Evolutionary conservation across 306 rosid species (phyloP), one percentile per base, ranked within the genome.

Genomic region (Vachellia collinsii): DNA sequence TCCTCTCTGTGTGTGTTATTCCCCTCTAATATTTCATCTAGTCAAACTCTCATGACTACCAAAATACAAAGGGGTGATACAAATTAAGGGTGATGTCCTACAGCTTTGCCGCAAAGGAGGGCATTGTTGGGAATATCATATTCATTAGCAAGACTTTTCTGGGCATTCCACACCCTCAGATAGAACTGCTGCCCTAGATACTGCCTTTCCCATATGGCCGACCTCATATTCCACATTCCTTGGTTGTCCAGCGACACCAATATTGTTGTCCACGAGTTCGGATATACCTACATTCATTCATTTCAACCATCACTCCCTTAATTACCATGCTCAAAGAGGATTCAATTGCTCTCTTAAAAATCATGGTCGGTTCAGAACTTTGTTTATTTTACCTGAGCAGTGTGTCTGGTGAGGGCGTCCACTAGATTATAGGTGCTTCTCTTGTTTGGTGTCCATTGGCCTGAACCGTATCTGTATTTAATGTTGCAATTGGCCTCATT

Each of bases 201-300:
- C 73, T 95, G 98, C 65, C 96, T 88, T 79, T 95, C 99, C 99
- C 99, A 95, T 17, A 90, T 85, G 72, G 99, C 97, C 37, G 99
- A 95, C 78, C 99, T 93, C 87, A 93, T 22, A 51, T 95, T 95
- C 99, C 99, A 95, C 99, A 95, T 93, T 3, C 99, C 99, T 78
- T 93, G 93, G 87, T 95, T 95, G 90, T 95, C 99, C 68, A 95
- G 83, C 0, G 99, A 93, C 81, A 92, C 97, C 81, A 89, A 80
- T 83, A 95, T 92, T 1, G 94, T 56, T 1, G 97, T 95, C 99
- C 99, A 95, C 38, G 92, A 79, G 43, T 86, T 90, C 39, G 98
- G 98, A 81, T 90, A 95, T 10, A 93, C 99, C 98, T 95, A 79
- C 76, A 36, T 56, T 66, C 58, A 38, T 23, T 76, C 63, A 38